phyloP scores from a whole-genome alignment of 2,329 filamentous ascomycete genomes.

The Biscogniauxia marginata region DNA sequence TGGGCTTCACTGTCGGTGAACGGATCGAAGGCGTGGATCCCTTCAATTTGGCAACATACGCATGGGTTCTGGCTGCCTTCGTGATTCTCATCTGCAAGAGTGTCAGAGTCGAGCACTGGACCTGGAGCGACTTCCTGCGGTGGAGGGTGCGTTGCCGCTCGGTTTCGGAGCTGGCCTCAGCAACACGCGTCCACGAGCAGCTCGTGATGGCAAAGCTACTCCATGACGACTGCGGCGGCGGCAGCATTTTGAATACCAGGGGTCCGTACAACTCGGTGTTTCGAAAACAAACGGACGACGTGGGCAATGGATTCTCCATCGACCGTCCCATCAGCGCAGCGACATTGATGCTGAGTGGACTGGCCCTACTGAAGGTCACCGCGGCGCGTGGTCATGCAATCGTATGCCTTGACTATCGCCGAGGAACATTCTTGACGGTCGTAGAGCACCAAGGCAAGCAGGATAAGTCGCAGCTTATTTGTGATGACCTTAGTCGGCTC shows the following conservation, averaged over 20 bases:
- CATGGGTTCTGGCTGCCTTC: slow-evolving; percentile 28
- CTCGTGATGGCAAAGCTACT: slow-evolving; percentile 23
- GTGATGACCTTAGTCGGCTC: neutral
- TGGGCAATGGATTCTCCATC: slow-evolving; percentile 1
- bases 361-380: slow-evolving; percentile 1
- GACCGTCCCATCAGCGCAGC: neutral
- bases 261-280: slow-evolving; percentile 25
- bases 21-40: slow-evolving; percentile 27
- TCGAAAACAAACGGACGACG: neutral
- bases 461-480: neutral
- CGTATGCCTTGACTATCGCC: slow-evolving; percentile 1
- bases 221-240: slow-evolving; percentile 9
- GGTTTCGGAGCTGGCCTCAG: slow-evolving; percentile 21
- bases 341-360: neutral
- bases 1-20: slow-evolving; percentile 18
- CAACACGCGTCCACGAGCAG: slow-evolving; percentile 22
- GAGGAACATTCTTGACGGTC: neutral
- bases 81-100: slow-evolving; percentile 24
- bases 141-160: slow-evolving; percentile 20
- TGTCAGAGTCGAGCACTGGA: slow-evolving; percentile 23
- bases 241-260: slow-evolving; percentile 13
- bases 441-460: neutral
- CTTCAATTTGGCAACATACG: slow-evolving; percentile 25
- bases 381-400: neutral
- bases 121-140: slow-evolving; percentile 28